A percentile compares a stretch with the other conserved stretches of the same genome.
These are phyloP conservation scores for Ziziphus jujuba DNA, from an alignment of 306 rosid species.

Conservation along the genomic window DNA sequence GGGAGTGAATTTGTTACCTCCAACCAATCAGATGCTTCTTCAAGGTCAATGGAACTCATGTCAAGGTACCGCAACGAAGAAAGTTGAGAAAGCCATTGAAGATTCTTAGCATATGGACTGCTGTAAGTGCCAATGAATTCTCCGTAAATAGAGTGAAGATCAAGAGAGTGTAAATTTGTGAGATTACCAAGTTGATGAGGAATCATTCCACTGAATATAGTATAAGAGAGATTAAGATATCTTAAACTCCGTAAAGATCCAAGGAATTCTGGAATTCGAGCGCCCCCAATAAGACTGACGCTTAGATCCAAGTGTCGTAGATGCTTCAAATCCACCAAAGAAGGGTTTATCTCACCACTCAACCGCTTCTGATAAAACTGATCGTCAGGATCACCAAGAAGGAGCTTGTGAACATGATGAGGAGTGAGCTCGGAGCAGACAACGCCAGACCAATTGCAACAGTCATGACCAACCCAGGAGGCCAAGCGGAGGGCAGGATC, in stretches of 20 bases:
- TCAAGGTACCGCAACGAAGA: constrained; percentile 26
- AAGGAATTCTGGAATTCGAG: background rate
- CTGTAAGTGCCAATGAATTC: too few species aligned
- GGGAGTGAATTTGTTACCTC: constrained; percentile 18
- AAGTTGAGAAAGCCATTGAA: constrained; percentile 10
- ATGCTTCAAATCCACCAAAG: background rate
- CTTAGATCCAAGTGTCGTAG: background rate
- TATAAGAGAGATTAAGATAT: background rate
- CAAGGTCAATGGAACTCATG: constrained; percentile 18
- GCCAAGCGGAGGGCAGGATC: too few species aligned
- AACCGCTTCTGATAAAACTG: background rate
- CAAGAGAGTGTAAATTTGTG: background rate
- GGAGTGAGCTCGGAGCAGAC: background rate
- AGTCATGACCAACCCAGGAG: background rate
- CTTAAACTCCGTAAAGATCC: background rate
- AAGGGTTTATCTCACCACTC: background rate
- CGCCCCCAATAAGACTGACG: background rate
- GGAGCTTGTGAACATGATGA: background rate
- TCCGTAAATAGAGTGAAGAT: background rate
- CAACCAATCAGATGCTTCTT: constrained; percentile 24
- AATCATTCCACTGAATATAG: background rate
- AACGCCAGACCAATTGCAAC: background rate
- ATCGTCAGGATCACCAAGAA: background rate
- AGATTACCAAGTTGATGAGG: background rate
- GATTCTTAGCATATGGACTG: background rate